A percentile compares a stretch with the other conserved stretches of the same genome.
Evolutionary conservation across 805 yeast genomes (phyloP).

Genomic region (Candida quercuum): DNA sequence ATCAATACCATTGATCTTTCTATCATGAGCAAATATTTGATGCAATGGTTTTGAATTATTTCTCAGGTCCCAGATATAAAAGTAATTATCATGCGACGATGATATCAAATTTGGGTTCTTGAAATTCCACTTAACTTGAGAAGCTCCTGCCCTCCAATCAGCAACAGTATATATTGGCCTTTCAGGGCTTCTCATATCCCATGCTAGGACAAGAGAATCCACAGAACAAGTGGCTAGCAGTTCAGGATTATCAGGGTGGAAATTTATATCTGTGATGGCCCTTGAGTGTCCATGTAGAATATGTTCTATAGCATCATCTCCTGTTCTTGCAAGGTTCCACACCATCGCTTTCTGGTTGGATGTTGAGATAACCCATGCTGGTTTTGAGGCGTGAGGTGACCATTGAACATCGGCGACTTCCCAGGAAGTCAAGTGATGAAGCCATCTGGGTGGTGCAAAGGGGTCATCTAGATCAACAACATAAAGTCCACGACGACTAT

Average conservation of each 20-base stretch:
- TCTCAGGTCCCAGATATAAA: constrained; percentile 85
- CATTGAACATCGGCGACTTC: constrained; percentile 99
- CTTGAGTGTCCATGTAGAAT: constrained; percentile 86
- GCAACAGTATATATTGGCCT: constrained; percentile 74
- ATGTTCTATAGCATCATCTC: constrained; percentile 74
- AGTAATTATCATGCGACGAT: constrained; percentile 75
- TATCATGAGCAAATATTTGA: constrained; percentile 67
- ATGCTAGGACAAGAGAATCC: constrained; percentile 78
- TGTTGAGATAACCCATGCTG: constrained; percentile 89
- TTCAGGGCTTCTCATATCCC: constrained; percentile 86
- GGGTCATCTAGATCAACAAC: constrained; percentile 95
- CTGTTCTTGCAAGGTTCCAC: constrained; percentile 78
- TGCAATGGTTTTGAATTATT: constrained; percentile 73
- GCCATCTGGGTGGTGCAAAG: constrained; percentile 89
- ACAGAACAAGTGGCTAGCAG: constrained; percentile 88
- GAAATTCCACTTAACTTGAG: constrained; percentile 92
- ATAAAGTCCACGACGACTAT: constrained; percentile 66
- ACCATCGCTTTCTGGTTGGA: constrained; percentile 92
- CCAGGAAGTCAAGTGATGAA: constrained; percentile 91
- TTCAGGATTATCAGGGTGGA: constrained; percentile 84
- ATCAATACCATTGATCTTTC: constrained; percentile 86
- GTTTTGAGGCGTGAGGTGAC: constrained; percentile 86
- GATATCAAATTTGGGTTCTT: constrained; percentile 73
- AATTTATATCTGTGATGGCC: constrained; percentile 94
- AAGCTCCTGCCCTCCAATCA: constrained; percentile 94